Base-by-base conservation (phyloP, 2,329 filamentous ascomycete genomes). In the Macrophomina pseudophaseolina region DNA sequence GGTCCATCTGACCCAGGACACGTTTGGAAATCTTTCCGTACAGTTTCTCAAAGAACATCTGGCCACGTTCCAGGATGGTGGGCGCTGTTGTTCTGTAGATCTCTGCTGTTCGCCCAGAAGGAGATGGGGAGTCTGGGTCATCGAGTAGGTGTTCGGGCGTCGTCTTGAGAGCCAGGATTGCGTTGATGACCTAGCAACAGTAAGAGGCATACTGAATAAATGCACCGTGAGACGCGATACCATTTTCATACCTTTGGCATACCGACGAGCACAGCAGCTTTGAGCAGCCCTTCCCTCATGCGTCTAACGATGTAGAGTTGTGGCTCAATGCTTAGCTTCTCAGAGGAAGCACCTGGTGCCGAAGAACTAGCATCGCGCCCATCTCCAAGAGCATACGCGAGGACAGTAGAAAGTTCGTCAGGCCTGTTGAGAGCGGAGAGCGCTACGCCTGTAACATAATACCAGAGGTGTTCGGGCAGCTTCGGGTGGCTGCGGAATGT, bases 11-110 rank as follows among this genome's bases (percentile, higher is more conserved):
- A 0, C 77, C 74, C 80, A 83, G 83, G 62, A 85, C 79, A 11
- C 81, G 75, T 67, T 74, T 75, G 7, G 81, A 75, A n/a, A 86
- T 76, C 68, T 84, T 84, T 69, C 83, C 83, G 71, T 86, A 86
- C 30, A 85, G 72, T 28, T 71, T 75, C 65, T 83, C 76, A 70
- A 85, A 86, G 73, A 85, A 85, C 18, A 32, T 67, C 60, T 80
- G 77, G 3, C 84, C 84, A 12, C 83, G 80, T 18, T 77, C 69
- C 12, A 85, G 71, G 18, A 85, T 74, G 16, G 76, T 67, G 0
- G 74, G 68, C 0, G 74, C 59, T 0, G 79, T 75, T 8, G 75
- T 72, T 46, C 76, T 71, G 66, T 80, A 78, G 16, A 84, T 67
- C 60, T 85, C 82, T 16, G 63, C 69, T 8, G 72, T 70, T 14